Percentiles rank a stretch among this genome's conserved stretches.
Evolutionary conservation across 352 stramenopile species (phyloP).

Genomic region (Globisporangium paroecandrum): DNA sequence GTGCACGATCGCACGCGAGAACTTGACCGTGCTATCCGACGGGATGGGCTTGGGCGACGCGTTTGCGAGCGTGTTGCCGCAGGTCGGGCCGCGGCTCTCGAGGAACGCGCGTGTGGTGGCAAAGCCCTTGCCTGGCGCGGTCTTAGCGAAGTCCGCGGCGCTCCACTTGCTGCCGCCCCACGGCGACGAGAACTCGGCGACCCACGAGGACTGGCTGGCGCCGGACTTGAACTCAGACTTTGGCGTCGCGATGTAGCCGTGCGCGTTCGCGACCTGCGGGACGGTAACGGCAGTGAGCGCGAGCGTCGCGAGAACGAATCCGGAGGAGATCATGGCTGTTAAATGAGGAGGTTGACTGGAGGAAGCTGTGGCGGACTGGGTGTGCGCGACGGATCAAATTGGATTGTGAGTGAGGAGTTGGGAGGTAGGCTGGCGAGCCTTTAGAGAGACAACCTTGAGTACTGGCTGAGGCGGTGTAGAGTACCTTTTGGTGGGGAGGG

Average conservation of each 20-base stretch:
- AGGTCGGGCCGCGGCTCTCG: slow-evolving; percentile 12
- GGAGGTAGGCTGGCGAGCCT: too few species aligned
- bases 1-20: slow-evolving; percentile 6
- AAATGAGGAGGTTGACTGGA: not conserved
- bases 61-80: slow-evolving; percentile 30
- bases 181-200: not conserved
- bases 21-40: slow-evolving; percentile 23
- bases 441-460: too few species aligned
- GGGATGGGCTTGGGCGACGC: slow-evolving; percentile 31
- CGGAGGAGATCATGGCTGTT: not conserved
- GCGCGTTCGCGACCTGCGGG: not conserved
- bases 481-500: too few species aligned
- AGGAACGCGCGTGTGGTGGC: slow-evolving; percentile 5
- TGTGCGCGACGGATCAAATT: too few species aligned
- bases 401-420: too few species aligned
- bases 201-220: not conserved
- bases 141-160: not conserved
- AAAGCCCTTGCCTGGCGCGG: slow-evolving; percentile 5
- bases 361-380: not conserved
- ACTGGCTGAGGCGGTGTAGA: too few species aligned
- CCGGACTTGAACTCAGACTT: not conserved
- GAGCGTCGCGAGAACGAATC: not conserved
- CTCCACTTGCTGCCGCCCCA: not conserved
- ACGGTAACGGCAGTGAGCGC: not conserved
- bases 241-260: not conserved